Conservation (phyloP, 176 grass and related monocot species). For the Pontederia paniculata region DNA sequence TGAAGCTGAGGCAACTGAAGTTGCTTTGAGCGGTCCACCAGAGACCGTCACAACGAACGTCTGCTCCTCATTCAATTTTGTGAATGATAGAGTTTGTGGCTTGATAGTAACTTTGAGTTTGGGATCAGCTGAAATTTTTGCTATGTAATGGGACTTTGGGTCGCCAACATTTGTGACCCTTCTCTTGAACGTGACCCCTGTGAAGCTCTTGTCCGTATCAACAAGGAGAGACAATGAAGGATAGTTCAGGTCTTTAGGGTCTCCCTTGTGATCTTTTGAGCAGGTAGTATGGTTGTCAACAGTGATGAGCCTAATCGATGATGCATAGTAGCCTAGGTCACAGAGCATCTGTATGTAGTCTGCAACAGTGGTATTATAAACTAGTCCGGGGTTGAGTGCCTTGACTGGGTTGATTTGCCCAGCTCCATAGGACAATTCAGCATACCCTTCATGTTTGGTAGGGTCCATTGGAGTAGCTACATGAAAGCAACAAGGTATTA, state of each 20-base stretch:
- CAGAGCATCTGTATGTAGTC: constrained; percentile 34
- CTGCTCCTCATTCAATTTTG: neutral
- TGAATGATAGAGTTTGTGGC: too few relatives aligned
- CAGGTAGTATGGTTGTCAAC: neutral
- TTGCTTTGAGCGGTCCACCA: neutral
- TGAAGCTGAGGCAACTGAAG: neutral
- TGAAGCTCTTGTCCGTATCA: neutral
- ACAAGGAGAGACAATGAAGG: constrained; percentile 29
- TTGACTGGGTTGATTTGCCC: constrained; percentile 24
- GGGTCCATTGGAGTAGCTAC: too few relatives aligned
- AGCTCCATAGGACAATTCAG: too few relatives aligned
- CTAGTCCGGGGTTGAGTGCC: constrained; percentile 23
- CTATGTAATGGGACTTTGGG: constrained; percentile 6
- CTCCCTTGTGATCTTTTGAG: neutral
- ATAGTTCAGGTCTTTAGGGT: constrained; percentile 29
- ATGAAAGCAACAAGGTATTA: constrained; percentile 23
- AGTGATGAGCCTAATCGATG: constrained; percentile 22
- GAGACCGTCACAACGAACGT: constrained; percentile 1
- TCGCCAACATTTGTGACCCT: constrained; percentile 37
- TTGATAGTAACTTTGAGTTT: neutral
- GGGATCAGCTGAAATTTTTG: neutral
- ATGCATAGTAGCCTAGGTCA: constrained; percentile 27
- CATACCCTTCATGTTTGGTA: too few relatives aligned
- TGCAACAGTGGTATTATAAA: constrained; percentile 22
- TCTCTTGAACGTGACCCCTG: constrained; percentile 15